phyloP scores from a whole-genome alignment of 148 eudicot genomes.

The Beta vulgaris region DNA sequence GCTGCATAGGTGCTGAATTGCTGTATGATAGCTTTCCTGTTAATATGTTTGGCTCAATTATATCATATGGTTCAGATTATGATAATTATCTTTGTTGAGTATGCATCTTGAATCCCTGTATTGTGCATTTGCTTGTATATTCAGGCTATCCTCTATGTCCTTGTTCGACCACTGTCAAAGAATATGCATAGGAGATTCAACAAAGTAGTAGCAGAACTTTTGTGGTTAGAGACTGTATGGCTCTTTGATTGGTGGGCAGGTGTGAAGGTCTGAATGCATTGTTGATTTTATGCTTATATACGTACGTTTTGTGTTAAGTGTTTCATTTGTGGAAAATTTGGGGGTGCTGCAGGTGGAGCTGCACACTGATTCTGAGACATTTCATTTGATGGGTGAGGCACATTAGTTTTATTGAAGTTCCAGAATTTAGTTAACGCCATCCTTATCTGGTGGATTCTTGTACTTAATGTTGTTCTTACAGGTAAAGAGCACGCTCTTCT shows the following conservation, averaged over 20 bases:
- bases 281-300: neutral
- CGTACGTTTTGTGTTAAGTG: neutral
- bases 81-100: neutral
- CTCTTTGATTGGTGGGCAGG: constrained; percentile 90
- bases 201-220: constrained; percentile 47
- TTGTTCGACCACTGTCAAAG: constrained; percentile 61
- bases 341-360: constrained; percentile 46
- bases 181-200: constrained; percentile 58
- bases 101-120: neutral
- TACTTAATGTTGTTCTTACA: constrained; percentile 27
- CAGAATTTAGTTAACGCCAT: neutral
- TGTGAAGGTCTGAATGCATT: constrained; percentile 42
- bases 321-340: constrained; percentile 1
- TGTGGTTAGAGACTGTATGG: constrained; percentile 76
- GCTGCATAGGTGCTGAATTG: neutral
- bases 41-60: neutral
- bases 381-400: constrained; percentile 48
- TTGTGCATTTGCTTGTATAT: constrained; percentile 7
- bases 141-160: constrained; percentile 60
- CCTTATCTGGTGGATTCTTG: neutral
- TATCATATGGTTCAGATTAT: neutral
- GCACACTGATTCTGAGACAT: constrained; percentile 48
- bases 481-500: constrained; percentile 74
- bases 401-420: neutral
- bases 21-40: neutral